phyloP scores from a whole-genome alignment of 2,329 filamentous ascomycete genomes.

The Ophiostoma populinum region DNA sequence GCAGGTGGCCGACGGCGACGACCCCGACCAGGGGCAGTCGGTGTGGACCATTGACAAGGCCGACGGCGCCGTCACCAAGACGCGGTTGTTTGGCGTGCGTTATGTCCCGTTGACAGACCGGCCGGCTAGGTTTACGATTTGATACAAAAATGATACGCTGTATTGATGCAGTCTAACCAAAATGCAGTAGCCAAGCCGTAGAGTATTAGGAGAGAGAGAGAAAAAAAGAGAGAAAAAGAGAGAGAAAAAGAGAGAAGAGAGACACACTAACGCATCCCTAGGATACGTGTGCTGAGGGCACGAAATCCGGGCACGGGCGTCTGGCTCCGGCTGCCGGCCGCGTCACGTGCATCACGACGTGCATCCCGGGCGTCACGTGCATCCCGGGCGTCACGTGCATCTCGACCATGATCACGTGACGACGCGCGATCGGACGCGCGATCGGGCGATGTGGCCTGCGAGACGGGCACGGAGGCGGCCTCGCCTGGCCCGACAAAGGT shows the following conservation, averaged over 20 bases:
- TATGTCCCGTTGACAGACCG: conserved; percentile 36
- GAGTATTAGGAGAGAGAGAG: neutral
- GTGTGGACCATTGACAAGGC: conserved; percentile 62
- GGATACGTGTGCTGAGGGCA: conserved; percentile 5
- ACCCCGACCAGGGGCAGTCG: conserved; percentile 30
- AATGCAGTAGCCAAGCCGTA: neutral
- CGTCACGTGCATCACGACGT: too few species aligned
- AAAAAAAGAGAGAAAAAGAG: neutral
- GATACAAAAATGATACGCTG: neutral
- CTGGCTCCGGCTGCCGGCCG: neutral
- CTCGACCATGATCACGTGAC: too few species aligned
- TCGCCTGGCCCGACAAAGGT: conserved; percentile 71
- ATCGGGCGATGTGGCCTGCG: too few species aligned
- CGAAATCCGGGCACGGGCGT: conserved; percentile 1
- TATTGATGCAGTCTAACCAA: neutral
- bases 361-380: too few species aligned
- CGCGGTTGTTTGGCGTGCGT: conserved; percentile 50
- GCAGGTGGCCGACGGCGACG: conserved; percentile 31
- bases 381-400: too few species aligned
- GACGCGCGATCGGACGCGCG: too few species aligned
- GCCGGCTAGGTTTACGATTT: neutral
- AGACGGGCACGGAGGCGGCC: too few species aligned
- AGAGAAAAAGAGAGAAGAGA: neutral
- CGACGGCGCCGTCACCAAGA: conserved; percentile 41
- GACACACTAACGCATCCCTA: conserved; percentile 1